phyloP scores from a whole-genome alignment of 2,329 filamentous ascomycete species.

The Drechmeria coniospora region DNA sequence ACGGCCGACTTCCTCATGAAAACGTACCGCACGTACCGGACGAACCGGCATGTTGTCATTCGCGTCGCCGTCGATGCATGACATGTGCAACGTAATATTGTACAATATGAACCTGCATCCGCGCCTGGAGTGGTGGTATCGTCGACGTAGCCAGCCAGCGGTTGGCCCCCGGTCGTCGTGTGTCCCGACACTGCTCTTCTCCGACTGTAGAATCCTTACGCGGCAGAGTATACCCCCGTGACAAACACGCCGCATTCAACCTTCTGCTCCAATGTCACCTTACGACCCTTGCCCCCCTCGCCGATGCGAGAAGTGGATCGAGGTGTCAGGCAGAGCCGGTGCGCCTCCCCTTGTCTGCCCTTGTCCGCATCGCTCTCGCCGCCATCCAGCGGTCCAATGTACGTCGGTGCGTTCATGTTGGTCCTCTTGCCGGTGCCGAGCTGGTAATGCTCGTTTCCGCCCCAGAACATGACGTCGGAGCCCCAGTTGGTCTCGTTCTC shows the following conservation, averaged over 20 bases:
- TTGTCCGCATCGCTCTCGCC: conserved; percentile 42
- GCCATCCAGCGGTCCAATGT: conserved; percentile 63
- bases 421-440: conserved; percentile 80
- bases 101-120: too few species aligned
- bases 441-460: conserved; percentile 87
- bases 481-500: conserved; percentile 74
- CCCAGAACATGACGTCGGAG: conserved; percentile 82
- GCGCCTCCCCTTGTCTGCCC: conserved; percentile 45
- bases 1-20: too few species aligned
- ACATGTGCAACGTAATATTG: too few species aligned
- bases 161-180: too few species aligned
- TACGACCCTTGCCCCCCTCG: conserved; percentile 44
- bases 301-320: conserved; percentile 52
- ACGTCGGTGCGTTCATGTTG: conserved; percentile 59
- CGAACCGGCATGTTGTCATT: too few species aligned
- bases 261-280: conserved; percentile 65
- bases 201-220: too few species aligned
- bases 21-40: too few species aligned
- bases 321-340: conserved; percentile 71
- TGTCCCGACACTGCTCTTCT: too few species aligned
- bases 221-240: conserved; percentile 66
- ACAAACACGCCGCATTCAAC: conserved; percentile 75
- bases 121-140: too few species aligned
- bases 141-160: too few species aligned
- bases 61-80: too few species aligned